Evolutionary conservation across 208 protist genomes (phyloP), one percentile per base, ranked within the genome.

Genomic region (Vickermania ingenoplastis): DNA sequence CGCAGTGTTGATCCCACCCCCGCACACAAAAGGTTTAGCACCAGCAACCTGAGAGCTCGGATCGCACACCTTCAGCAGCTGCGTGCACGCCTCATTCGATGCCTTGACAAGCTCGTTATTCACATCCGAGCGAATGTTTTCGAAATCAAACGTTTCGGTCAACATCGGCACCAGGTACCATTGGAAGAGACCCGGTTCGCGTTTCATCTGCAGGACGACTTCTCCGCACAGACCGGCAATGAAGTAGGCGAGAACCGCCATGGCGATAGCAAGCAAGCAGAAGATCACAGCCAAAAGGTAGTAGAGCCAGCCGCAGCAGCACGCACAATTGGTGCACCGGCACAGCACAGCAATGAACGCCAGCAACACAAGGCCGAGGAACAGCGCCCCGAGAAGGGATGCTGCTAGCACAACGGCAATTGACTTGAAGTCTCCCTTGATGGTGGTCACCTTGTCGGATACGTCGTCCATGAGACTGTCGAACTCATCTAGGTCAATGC

Each of bases 11-110:
- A 87, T 49, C 26, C 25, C 21, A 21, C 22, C 24, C 7, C 28
- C 79, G 58, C 81, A 80, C 17, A 77, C 67, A 53, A 83, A 89
- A 53, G 75, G 71, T 25, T 61, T 61, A 7, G 61, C 55, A 3
- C 7, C 1, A 0, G 66, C 54, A 30, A 1, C 1, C 1, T 1
- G 13, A 1, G 17, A 36, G 54, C 2, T 59, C 3, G 57, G 23
- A 53, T 67, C 62, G 48, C 62, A 67, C 21, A 24, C 26, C 25
- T 61, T 23, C 30, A 67, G 23, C 2, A 67, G 11, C 11, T 28
- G 23, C 1, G 1, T 11, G 36, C 62, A 67, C 14, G 28, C 50
- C 0, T 53, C 45, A 4, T 60, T 1, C 2, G 57, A 51, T 14
- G 55, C 29, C 5, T 24, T 1, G 25, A 23, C 31, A 26, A 65